A percentile compares a stretch with the other conserved stretches of the same genome.
Evolutionary conservation across 371 early-diverging fungal species (phyloP).

Genomic region (Syncephalastrum racemosum): DNA sequence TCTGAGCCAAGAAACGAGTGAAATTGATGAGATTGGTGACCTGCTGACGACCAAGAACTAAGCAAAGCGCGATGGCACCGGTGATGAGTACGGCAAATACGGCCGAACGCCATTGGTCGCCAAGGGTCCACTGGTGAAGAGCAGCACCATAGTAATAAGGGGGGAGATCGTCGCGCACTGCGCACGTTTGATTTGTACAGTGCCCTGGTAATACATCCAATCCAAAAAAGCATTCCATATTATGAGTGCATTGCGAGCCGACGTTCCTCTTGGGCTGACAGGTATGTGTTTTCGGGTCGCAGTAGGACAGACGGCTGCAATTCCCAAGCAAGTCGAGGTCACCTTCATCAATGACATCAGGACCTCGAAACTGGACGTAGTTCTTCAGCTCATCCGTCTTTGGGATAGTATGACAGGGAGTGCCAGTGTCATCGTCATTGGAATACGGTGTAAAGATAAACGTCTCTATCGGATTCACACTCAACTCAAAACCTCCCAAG

Average conservation of each 20-base stretch:
- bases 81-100: conserved; percentile 35
- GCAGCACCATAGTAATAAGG: conserved; percentile 35
- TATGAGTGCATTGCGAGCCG: conserved; percentile 34
- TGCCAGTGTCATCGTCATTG: conserved; percentile 35
- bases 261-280: conserved; percentile 46
- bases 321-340: conserved; percentile 47
- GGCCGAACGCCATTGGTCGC: conserved; percentile 44
- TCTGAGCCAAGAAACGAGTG: conserved; percentile 28
- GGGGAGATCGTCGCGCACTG: conserved; percentile 33
- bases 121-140: conserved; percentile 36
- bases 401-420: conserved; percentile 44
- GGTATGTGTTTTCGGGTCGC: conserved; percentile 39
- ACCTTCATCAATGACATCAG: conserved; percentile 33
- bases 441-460: conserved; percentile 30
- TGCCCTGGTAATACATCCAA: conserved; percentile 41
- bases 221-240: conserved; percentile 45
- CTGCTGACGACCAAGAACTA: conserved; percentile 36
- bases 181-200: conserved; percentile 37
- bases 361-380: conserved; percentile 46
- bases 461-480: conserved; percentile 33
- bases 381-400: conserved; percentile 37
- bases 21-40: conserved; percentile 20
- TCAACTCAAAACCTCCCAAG: conserved; percentile 39
- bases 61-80: conserved; percentile 27
- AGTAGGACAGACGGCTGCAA: conserved; percentile 44